phyloP scores from a whole-genome alignment of 768 basidiomycete species.

The Kwoniella sp. region DNA sequence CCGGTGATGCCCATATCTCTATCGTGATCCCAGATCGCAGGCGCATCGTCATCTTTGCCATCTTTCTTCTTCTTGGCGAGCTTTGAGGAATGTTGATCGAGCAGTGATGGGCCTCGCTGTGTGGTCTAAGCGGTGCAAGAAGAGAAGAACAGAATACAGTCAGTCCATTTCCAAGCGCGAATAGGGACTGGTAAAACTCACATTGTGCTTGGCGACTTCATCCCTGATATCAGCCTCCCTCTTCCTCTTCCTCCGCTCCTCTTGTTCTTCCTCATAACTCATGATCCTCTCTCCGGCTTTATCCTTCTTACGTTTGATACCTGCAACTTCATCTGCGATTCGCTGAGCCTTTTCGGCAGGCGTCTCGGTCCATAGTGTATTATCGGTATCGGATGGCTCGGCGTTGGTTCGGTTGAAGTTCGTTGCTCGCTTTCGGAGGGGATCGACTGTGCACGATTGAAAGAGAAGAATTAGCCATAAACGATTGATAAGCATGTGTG shows the following conservation, averaged over 20 bases:
- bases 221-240: conserved; percentile 70
- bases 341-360: conserved; percentile 88
- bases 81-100: conserved; percentile 48
- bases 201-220: conserved; percentile 72
- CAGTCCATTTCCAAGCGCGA: too few relatives aligned
- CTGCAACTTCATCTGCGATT: conserved; percentile 90
- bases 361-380: conserved; percentile 93
- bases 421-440: conserved; percentile 59
- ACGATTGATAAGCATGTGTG: too few relatives aligned
- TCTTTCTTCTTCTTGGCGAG: conserved; percentile 53
- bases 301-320: conserved; percentile 73
- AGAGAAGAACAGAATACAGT: background rate
- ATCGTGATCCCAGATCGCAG: conserved; percentile 86
- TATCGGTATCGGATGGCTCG: conserved; percentile 57
- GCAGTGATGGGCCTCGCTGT: conserved; percentile 45
- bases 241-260: conserved; percentile 60
- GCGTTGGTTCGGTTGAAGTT: conserved; percentile 36
- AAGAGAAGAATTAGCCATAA: background rate
- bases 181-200: conserved; percentile 41
- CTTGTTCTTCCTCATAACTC: conserved; percentile 19
- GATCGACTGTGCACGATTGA: conserved; percentile 67
- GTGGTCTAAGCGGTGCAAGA: background rate
- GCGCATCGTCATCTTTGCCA: conserved; percentile 61
- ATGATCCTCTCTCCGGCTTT: conserved; percentile 54
- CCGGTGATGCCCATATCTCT: conserved; percentile 88